These are phyloP conservation scores for Fonsecaea pugnacius DNA, from an alignment of 2,329 filamentous ascomycete species.

Conservation along the genomic window DNA sequence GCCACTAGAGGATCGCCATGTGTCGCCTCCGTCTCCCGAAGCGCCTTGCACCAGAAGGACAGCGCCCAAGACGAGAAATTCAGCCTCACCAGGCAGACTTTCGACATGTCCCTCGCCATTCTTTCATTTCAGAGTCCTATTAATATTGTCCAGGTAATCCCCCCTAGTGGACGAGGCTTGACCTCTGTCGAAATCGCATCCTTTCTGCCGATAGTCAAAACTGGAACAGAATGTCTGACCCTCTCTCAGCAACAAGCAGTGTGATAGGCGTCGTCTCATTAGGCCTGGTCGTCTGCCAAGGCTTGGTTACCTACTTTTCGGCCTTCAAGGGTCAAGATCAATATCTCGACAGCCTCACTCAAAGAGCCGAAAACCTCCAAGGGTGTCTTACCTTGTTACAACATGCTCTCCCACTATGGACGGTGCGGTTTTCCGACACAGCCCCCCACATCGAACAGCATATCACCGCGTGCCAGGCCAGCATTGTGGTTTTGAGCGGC, in stretches of 20 bases:
- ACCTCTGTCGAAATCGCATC: background rate
- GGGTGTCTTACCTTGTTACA: constrained; percentile 1
- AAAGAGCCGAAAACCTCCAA: constrained; percentile 5
- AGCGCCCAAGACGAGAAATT: background rate
- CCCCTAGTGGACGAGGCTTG: background rate
- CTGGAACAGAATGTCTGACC: constrained; percentile 1
- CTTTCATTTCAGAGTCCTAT: background rate
- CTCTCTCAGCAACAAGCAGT: constrained; percentile 14
- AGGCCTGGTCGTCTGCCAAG: constrained; percentile 15
- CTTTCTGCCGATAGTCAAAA: background rate
- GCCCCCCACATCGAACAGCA: constrained; percentile 8
- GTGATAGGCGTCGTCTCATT: constrained; percentile 16
- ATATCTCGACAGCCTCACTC: constrained; percentile 10
- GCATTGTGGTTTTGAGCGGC: background rate
- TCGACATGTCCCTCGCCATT: background rate
- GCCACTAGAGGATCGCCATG: background rate
- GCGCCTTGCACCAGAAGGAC: background rate
- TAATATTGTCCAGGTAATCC: background rate
- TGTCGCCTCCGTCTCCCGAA: background rate
- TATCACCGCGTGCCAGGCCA: background rate
- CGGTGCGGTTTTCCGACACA: background rate
- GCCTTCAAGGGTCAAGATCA: constrained; percentile 12
- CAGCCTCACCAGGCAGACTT: background rate
- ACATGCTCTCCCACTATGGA: constrained; percentile 11
- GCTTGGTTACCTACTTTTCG: constrained; percentile 11